Conservation (phyloP, 768 basidiomycete species). For the Psilocybe azurescens region DNA sequence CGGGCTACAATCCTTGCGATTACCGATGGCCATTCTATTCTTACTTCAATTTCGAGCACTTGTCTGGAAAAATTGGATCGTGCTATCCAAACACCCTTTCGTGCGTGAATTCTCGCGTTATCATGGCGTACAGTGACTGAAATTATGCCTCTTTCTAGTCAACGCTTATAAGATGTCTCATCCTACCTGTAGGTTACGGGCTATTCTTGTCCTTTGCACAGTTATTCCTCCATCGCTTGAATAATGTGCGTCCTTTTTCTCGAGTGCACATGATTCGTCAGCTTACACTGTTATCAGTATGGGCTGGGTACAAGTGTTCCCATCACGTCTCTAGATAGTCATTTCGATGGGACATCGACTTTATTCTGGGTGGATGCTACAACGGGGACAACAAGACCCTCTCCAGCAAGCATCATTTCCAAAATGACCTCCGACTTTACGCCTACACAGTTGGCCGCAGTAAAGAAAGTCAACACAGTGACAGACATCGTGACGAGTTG, state of each 20-base stretch:
- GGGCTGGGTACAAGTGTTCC: slow-evolving; percentile 65
- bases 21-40: slow-evolving; percentile 46
- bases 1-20: background rate
- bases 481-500: slow-evolving; percentile 60
- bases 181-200: slow-evolving; percentile 70
- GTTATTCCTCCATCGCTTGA: slow-evolving; percentile 59
- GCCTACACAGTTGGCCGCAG: slow-evolving; percentile 46
- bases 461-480: slow-evolving; percentile 53
- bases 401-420: slow-evolving; percentile 64
- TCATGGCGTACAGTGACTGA: background rate
- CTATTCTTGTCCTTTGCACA: slow-evolving; percentile 71
- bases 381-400: slow-evolving; percentile 56
- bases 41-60: slow-evolving; percentile 66
- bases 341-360: slow-evolving; percentile 56
- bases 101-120: slow-evolving; percentile 34
- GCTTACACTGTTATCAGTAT: slow-evolving; percentile 42
- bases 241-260: slow-evolving; percentile 47
- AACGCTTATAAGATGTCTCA: slow-evolving; percentile 64
- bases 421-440: slow-evolving; percentile 60
- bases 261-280: background rate
- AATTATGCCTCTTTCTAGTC: slow-evolving; percentile 38
- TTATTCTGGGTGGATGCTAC: slow-evolving; percentile 77
- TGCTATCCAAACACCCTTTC: slow-evolving; percentile 67
- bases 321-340: slow-evolving; percentile 48
- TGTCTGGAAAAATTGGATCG: slow-evolving; percentile 78